phyloP scores from a whole-genome alignment of 345 rosid genomes.

The Eucalyptus erythrocorys region DNA sequence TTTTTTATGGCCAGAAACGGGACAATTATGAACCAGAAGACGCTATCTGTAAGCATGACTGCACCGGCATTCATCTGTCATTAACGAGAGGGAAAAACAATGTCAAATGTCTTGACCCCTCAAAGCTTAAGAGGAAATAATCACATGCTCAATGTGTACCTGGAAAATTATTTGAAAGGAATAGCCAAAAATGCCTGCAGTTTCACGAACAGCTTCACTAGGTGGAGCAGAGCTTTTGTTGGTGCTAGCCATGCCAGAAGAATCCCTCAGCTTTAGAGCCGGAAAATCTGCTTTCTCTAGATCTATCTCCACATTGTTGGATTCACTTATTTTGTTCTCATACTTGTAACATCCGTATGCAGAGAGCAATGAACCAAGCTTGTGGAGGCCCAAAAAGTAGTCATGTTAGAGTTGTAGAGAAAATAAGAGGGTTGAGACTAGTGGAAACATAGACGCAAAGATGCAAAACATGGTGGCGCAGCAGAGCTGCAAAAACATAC shows the following conservation, averaged over 20 bases:
- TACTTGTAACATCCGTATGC: conserved; percentile 61
- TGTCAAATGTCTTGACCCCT: background rate
- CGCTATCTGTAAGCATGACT: conserved; percentile 86
- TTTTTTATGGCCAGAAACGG: conserved; percentile 81
- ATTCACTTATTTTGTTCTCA: conserved; percentile 48
- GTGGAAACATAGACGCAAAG: background rate
- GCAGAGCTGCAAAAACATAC: conserved; percentile 23
- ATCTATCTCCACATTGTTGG: conserved; percentile 59
- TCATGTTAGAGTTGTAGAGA: background rate
- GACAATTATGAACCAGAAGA: conserved; percentile 88
- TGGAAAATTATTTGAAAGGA: conserved; percentile 80
- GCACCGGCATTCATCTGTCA: conserved; percentile 97
- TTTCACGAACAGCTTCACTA: conserved; percentile 15
- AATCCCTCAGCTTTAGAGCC: background rate
- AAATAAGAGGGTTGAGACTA: background rate
- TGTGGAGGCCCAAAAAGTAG: background rate
- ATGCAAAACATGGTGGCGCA: background rate
- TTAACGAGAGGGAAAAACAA: background rate
- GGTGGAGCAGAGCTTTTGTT: conserved; percentile 16
- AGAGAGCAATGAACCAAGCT: conserved; percentile 79
- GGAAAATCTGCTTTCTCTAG: conserved; percentile 39
- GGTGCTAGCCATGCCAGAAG: background rate
- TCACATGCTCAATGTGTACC: conserved; percentile 16
- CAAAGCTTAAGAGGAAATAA: background rate
- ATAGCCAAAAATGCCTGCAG: conserved; percentile 52